Evolutionary conservation across 2,329 filamentous ascomycete genomes (phyloP).

Genomic region (Verticillium klebahnii): DNA sequence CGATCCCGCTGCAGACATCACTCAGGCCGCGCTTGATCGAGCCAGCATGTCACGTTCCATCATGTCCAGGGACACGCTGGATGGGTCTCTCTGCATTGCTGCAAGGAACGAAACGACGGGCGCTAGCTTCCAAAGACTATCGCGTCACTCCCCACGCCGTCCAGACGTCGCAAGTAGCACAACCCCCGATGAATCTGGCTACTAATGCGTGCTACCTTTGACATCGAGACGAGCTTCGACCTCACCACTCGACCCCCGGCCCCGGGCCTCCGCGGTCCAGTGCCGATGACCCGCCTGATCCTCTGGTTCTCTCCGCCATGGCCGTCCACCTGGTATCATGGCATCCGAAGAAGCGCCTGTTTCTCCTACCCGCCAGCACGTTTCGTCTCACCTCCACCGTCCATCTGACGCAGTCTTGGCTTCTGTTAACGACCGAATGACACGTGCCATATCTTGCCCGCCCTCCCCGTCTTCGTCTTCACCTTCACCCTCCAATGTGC

Average conservation of each 20-base stretch:
- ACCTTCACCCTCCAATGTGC: not conserved
- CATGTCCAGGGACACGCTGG: not conserved
- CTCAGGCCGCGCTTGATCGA: too few species aligned
- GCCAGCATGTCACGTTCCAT: not conserved
- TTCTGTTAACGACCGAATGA: conserved; percentile 2
- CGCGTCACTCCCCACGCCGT: not conserved
- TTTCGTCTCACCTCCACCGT: not conserved
- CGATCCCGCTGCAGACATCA: too few species aligned
- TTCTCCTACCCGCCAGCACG: not conserved
- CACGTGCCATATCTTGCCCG: not conserved
- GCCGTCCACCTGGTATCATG: not conserved
- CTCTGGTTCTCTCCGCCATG: not conserved
- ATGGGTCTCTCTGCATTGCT: not conserved
- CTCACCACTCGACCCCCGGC: not conserved
- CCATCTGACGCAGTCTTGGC: not conserved
- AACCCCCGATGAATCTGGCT: not conserved
- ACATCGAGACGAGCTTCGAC: not conserved
- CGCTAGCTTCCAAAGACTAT: not conserved
- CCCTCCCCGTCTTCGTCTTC: not conserved
- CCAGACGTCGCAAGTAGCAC: not conserved
- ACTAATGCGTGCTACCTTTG: not conserved
- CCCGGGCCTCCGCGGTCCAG: not conserved
- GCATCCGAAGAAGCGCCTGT: not conserved
- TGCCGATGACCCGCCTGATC: not conserved
- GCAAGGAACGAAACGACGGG: not conserved